Base-by-base conservation (phyloP, 805 yeast genomes). In the Jamesozyma rosinii region DNA sequence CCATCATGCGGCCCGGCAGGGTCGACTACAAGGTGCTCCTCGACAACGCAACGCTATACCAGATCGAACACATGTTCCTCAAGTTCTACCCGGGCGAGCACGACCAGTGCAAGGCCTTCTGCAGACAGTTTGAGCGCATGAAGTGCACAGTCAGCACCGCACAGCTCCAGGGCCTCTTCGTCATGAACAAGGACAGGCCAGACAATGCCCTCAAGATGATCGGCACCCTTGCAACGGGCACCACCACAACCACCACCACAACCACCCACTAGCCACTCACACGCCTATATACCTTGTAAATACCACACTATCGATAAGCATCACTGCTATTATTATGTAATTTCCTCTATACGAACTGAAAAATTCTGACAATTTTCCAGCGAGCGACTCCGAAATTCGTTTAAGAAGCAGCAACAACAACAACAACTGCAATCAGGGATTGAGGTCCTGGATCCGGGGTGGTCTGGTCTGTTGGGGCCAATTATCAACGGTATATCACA, bases 141-240 rank as follows among this genome's bases (percentile, higher is more conserved):
- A 40, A 54, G 5, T 54, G 63, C 30, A 72, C 70, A 24, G 45
- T 45, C 4, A 83, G 95, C 54, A 88, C 97, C 0, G 98, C 98
- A 0, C 95, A 87, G 58, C 70, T 92, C 45, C 98, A 92, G 62
- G 98, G 98, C 0, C 70, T 92, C 41, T 92, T 92, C 69, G 96
- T 92, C 2, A 85, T 85, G 67, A 85, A 86, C 65, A 92, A 92
- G 63, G 75, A 82, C 45, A 81, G 79, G 46, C 95, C 97, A 0
- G 71, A 73, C 29, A 74, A 75, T 4, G 95, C 97, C 0, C 64
- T 89, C 22, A 66, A 66, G 13, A 83, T 81, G 79, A 73, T 84
- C 13, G 61, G 61, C 4, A 58, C 64, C 1, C 45, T 67, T 20
- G 54, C 55, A 31, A 51, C 37, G 40, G 48, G 44, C 30, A 47